phyloP scores from a whole-genome alignment of 305 asterid genomes.

The Fraxinus angustifolia region DNA sequence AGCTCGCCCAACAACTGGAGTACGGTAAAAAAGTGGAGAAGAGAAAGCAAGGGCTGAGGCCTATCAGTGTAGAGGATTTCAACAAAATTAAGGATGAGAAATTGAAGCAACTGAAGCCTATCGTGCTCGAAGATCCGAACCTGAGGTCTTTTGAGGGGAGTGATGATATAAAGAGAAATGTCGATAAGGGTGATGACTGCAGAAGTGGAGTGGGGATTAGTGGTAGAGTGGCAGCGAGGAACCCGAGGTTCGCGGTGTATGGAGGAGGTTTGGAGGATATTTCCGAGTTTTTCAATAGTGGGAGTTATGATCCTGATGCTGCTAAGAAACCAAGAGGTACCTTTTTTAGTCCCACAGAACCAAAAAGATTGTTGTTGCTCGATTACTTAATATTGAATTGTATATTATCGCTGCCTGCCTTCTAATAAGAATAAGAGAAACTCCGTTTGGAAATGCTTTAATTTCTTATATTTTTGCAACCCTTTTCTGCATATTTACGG shows the following conservation, averaged over 20 bases:
- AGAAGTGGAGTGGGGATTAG: constrained; percentile 27
- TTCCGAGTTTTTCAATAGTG: constrained; percentile 58
- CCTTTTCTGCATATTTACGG: neutral
- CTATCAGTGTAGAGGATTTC: constrained; percentile 44
- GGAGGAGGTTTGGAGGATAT: constrained; percentile 85
- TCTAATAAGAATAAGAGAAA: neutral
- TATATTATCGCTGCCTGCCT: neutral
- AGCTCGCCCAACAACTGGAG: constrained; percentile 54
- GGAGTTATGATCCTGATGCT: constrained; percentile 44
- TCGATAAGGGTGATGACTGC: constrained; percentile 12
- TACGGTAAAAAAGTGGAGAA: constrained; percentile 61
- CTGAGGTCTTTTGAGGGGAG: constrained; percentile 20
- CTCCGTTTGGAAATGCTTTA: neutral
- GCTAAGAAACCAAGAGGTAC: constrained; percentile 54
- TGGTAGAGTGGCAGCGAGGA: constrained; percentile 67
- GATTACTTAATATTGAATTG: neutral
- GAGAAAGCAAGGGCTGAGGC: constrained; percentile 52
- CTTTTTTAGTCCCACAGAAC: neutral
- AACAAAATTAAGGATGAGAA: constrained; percentile 51
- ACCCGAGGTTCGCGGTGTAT: constrained; percentile 79
- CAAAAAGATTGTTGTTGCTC: neutral
- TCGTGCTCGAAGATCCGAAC: constrained; percentile 65
- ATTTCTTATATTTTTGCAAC: neutral
- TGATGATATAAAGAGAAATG: neutral
- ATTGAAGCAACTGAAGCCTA: constrained; percentile 60